Evolutionary conservation across 1,284 basidiomycete genomes (phyloP).

Genomic region (Omphalotus olearius): DNA sequence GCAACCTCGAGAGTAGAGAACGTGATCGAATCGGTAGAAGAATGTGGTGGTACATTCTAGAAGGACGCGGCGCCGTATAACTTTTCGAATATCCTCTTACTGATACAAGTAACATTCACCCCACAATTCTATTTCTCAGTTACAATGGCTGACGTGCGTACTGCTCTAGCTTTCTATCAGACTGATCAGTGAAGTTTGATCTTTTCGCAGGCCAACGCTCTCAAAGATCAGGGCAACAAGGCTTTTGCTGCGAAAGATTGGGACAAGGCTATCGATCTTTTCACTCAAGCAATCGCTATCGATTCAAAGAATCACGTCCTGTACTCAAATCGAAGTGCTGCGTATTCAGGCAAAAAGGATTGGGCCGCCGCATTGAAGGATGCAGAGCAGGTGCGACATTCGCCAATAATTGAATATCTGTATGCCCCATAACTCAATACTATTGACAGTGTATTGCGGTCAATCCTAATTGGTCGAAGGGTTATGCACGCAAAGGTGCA

Average conservation of each 20-base stretch:
- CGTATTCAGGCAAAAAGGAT: constrained; percentile 79
- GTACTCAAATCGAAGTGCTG: constrained; percentile 92
- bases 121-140: neutral
- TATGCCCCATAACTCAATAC: constrained; percentile 10
- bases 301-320: constrained; percentile 86
- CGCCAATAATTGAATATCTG: constrained; percentile 1
- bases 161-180: neutral
- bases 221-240: constrained; percentile 96
- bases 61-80: neutral
- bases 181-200: constrained; percentile 1
- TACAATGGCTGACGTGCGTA: constrained; percentile 34
- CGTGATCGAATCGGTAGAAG: no score
- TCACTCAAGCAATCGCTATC: constrained; percentile 83
- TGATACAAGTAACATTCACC: no score
- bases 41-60: no score
- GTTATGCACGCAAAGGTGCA: constrained; percentile 90
- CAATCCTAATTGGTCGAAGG: constrained; percentile 87
- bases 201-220: constrained; percentile 42
- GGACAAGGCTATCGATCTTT: constrained; percentile 83
- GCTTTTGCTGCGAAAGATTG: constrained; percentile 93
- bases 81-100: neutral
- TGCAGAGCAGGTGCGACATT: constrained; percentile 75
- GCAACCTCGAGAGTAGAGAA: no score
- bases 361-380: constrained; percentile 81
- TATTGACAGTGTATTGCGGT: constrained; percentile 63